These are phyloP conservation scores for Cicer yamashitae DNA, from an alignment of 306 rosid genomes.

Conservation along the genomic window DNA sequence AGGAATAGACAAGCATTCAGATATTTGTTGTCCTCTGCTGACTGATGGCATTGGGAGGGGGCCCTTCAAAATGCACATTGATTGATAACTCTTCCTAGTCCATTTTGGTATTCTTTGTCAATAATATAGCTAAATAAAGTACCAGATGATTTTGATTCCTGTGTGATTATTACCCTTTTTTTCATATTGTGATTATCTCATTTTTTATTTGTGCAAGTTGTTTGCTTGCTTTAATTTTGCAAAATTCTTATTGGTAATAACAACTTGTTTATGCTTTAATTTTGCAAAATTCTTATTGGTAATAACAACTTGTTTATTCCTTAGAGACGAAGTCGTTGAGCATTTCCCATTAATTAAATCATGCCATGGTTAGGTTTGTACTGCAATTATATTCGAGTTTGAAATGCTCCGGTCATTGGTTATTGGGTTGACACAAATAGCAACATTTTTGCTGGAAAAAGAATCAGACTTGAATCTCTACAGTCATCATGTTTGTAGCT, in stretches of 20 bases:
- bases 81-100: slow-evolving; percentile 38
- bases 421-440: neutral
- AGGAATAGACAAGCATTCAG: slow-evolving; percentile 43
- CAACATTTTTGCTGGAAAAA: neutral
- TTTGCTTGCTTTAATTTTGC: slow-evolving; percentile 24
- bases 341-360: neutral
- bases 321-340: neutral
- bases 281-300: neutral
- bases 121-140: slow-evolving; percentile 47
- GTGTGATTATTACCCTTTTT: neutral
- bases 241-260: neutral
- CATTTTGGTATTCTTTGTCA: slow-evolving; percentile 49
- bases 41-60: slow-evolving; percentile 2
- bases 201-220: slow-evolving; percentile 40
- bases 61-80: slow-evolving; percentile 34
- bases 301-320: neutral
- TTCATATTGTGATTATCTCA: neutral
- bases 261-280: neutral
- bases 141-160: slow-evolving; percentile 36
- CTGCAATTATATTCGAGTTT: neutral
- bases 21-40: slow-evolving; percentile 32
- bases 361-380: slow-evolving; percentile 1
- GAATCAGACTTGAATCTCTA: neutral
- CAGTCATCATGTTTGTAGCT: neutral
- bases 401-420: neutral